Evolutionary conservation across 345 rosid genomes (phyloP).

Genomic region (Nephelium lappaceum): DNA sequence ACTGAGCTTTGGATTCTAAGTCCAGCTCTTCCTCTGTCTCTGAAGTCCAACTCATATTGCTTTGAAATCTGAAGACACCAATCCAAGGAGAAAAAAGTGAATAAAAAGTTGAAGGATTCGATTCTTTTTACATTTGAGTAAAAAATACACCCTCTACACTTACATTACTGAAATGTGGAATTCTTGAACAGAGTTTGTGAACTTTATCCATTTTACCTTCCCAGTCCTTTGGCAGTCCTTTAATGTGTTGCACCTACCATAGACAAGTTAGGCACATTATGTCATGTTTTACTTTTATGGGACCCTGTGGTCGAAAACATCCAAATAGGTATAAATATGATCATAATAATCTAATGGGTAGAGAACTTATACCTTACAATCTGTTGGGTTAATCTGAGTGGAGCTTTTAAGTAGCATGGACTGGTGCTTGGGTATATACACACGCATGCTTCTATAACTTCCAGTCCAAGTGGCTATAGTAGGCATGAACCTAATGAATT

Average conservation of each 20-base stretch:
- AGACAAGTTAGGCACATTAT: neutral
- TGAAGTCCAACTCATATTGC: slow-evolving; percentile 78
- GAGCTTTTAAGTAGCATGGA: slow-evolving; percentile 64
- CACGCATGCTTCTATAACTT: slow-evolving; percentile 74
- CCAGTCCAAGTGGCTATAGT: slow-evolving; percentile 88
- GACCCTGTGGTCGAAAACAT: neutral
- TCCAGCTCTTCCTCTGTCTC: slow-evolving; percentile 81
- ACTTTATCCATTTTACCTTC: slow-evolving; percentile 58
- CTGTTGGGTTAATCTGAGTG: slow-evolving; percentile 47
- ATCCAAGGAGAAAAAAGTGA: neutral
- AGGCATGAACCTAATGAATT: slow-evolving; percentile 63
- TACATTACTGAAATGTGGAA: slow-evolving; percentile 75
- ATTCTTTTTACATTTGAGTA: neutral
- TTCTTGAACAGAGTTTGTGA: slow-evolving; percentile 61
- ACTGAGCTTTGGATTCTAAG: slow-evolving; percentile 71
- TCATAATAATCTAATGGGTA: neutral
- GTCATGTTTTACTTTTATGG: neutral
- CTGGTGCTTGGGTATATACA: slow-evolving; percentile 72
- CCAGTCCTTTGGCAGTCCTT: slow-evolving; percentile 70
- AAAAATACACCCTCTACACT: slow-evolving; percentile 8
- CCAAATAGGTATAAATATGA: neutral
- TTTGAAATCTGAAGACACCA: slow-evolving; percentile 47
- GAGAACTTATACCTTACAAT: neutral
- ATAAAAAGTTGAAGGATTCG: neutral
- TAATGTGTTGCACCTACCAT: slow-evolving; percentile 60